These are phyloP conservation scores for Allium fistulosum DNA, from an alignment of 106 monocot species.

Conservation along the genomic window DNA sequence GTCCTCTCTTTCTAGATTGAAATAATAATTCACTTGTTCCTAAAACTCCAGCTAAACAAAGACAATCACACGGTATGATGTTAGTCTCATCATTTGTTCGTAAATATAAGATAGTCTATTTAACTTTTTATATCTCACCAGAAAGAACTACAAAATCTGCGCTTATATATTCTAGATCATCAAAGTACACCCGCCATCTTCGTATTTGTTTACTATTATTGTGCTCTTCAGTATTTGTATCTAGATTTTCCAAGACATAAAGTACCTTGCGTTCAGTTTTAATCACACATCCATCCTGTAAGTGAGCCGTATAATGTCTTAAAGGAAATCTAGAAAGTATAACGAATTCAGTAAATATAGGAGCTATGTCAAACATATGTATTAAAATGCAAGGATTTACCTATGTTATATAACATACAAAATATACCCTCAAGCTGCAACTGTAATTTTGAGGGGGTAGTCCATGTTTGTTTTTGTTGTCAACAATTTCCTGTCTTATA, in stretches of 20 bases:
- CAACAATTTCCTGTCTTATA: neutral
- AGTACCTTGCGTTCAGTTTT: slow-evolving; percentile 21
- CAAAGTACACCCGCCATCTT: slow-evolving; percentile 29
- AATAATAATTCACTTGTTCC: slow-evolving; percentile 26
- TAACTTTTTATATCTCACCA: slow-evolving; percentile 6
- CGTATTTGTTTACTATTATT: slow-evolving; percentile 1
- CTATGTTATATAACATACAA: neutral
- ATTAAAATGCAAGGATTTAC: too few relatives aligned
- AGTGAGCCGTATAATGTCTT: neutral
- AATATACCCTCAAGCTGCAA: neutral
- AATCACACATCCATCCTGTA: slow-evolving; percentile 24
- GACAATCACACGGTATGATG: neutral
- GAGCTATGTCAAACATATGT: too few relatives aligned
- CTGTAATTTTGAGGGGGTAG: neutral
- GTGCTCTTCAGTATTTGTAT: slow-evolving; percentile 1
- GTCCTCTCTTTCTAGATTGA: slow-evolving; percentile 20
- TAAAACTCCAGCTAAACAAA: slow-evolving; percentile 22
- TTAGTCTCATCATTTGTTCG: neutral
- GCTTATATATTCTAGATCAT: slow-evolving; percentile 18
- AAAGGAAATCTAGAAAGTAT: too few relatives aligned
- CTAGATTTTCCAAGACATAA: slow-evolving; percentile 12
- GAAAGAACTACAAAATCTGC: slow-evolving; percentile 31
- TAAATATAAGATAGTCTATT: neutral
- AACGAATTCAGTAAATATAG: too few relatives aligned
- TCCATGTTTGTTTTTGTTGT: neutral